Conservation (phyloP, 305 asterid genomes). For the Plantago coronopus region DNA sequence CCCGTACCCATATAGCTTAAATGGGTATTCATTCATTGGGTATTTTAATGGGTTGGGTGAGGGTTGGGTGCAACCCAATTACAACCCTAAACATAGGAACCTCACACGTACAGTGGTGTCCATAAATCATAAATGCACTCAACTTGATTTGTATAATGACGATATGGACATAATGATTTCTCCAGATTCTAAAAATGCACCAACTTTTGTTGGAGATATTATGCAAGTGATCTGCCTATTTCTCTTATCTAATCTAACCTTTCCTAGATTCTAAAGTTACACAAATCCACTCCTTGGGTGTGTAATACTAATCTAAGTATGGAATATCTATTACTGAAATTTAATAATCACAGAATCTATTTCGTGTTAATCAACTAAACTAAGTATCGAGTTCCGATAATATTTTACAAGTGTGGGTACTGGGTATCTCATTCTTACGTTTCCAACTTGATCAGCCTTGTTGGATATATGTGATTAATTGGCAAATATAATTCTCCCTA, state of each 20-base stretch:
- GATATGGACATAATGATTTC: too few relatives aligned
- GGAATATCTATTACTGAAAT: not conserved
- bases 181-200: not conserved
- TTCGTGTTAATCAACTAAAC: not conserved
- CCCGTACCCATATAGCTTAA: too few relatives aligned
- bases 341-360: not conserved
- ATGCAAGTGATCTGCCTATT: not conserved
- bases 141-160: too few relatives aligned
- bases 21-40: too few relatives aligned
- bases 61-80: too few relatives aligned
- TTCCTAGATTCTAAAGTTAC: slow-evolving; percentile 1
- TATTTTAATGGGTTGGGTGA: too few relatives aligned
- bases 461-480: too few relatives aligned
- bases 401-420: not conserved
- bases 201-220: not conserved
- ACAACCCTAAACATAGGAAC: too few relatives aligned
- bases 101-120: too few relatives aligned
- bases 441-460: too few relatives aligned
- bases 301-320: not conserved
- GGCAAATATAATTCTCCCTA: too few relatives aligned
- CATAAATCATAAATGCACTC: too few relatives aligned
- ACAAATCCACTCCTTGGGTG: not conserved
- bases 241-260: not conserved
- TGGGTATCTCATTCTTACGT: slow-evolving; percentile 1
- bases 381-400: slow-evolving; percentile 7